Conservation (phyloP, 164 flowering plant genomes). For the Berberis vulgaris region DNA sequence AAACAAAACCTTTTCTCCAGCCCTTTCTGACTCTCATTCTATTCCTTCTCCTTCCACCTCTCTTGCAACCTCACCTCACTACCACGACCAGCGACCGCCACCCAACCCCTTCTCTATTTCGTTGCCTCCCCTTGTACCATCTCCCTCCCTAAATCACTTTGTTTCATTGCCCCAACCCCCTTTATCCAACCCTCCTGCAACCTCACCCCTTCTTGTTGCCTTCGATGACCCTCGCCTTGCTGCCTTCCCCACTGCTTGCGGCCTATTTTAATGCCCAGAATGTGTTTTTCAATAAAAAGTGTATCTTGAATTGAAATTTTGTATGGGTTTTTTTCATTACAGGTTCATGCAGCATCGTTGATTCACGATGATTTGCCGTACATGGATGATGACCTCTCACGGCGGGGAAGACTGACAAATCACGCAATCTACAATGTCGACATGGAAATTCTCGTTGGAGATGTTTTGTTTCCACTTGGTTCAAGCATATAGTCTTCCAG, state of each 20-base stretch:
- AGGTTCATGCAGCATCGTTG: constrained; percentile 89
- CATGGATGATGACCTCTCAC: constrained; percentile 81
- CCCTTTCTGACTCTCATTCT: no score
- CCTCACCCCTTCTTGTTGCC: neutral
- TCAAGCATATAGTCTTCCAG: constrained; percentile 69
- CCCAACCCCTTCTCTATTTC: no score
- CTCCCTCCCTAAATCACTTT: no score
- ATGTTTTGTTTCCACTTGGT: constrained; percentile 92
- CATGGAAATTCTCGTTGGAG: constrained; percentile 93
- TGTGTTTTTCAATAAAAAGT: neutral
- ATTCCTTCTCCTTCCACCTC: no score
- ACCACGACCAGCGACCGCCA: no score
- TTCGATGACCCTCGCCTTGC: constrained; percentile 64
- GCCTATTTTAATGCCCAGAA: constrained; percentile 16
- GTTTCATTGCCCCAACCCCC: no score
- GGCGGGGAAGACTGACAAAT: constrained; percentile 80
- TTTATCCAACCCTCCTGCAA: no score
- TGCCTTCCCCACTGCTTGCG: constrained; percentile 93
- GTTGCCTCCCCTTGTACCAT: no score
- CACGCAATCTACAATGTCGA: constrained; percentile 73
- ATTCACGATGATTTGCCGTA: constrained; percentile 94
- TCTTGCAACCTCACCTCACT: no score
- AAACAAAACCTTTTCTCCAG: no score
- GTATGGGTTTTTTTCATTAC: constrained; percentile 2
- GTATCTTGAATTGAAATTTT: neutral